A percentile compares a stretch with the other conserved stretches of the same genome.
Conservation (phyloP, 805 yeast genomes). For the Candida qinlingensis region DNA sequence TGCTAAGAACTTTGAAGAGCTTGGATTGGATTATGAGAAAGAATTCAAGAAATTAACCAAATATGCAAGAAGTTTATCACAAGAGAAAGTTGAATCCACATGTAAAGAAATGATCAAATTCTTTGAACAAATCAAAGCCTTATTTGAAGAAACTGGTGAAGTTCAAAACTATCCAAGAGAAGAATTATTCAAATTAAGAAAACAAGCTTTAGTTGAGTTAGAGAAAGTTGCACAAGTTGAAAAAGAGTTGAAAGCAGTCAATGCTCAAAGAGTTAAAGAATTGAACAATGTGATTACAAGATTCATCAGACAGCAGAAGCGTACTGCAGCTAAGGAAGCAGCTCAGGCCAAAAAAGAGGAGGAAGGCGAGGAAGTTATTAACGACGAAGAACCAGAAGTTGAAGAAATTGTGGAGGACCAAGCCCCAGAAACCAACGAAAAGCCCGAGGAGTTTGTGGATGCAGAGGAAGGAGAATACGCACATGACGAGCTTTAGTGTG, state of each 20-base stretch:
- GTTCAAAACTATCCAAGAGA: conserved; percentile 24
- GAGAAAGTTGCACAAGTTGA: conserved; percentile 15
- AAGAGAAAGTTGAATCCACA: conserved; percentile 24
- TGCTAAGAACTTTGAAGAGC: conserved; percentile 37
- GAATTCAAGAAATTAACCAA: conserved; percentile 42
- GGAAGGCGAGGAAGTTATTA: not conserved
- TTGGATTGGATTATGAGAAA: conserved; percentile 46
- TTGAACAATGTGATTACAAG: conserved; percentile 11
- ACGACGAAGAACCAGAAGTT: not conserved
- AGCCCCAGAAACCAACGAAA: not conserved
- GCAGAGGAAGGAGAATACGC: not conserved
- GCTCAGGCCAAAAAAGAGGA: conserved; percentile 11
- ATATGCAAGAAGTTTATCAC: conserved; percentile 22
- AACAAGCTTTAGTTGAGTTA: conserved; percentile 21
- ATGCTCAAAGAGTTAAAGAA: conserved; percentile 29
- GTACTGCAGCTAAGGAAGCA: conserved; percentile 17
- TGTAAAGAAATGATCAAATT: conserved; percentile 24
- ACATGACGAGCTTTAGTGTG: conserved; percentile 1
- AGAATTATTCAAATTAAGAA: conserved; percentile 27
- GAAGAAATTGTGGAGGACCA: not conserved
- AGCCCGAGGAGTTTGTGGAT: not conserved
- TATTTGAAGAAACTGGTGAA: conserved; percentile 19
- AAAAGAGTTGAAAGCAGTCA: conserved; percentile 15
- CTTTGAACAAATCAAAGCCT: conserved; percentile 25
- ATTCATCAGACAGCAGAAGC: conserved; percentile 2